These are phyloP conservation scores for Aspergillus jensenii DNA, from an alignment of 2,329 filamentous ascomycete genomes.

Conservation along the genomic window DNA sequence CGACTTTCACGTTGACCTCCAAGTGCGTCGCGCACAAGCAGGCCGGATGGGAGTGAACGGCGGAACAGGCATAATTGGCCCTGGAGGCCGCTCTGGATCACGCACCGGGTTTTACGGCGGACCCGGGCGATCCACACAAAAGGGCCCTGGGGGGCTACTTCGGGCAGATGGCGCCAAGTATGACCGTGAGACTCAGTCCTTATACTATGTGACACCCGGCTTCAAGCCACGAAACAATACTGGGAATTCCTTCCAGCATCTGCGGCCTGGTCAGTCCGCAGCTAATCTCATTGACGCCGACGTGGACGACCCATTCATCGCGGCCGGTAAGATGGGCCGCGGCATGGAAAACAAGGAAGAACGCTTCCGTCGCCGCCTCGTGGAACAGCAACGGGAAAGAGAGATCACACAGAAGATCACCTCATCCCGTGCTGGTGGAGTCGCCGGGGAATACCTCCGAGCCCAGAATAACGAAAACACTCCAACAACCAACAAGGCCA, in stretches of 20 bases:
- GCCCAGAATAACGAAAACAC: constrained; percentile 29
- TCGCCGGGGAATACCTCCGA: constrained; percentile 48
- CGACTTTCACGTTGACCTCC: constrained; percentile 85
- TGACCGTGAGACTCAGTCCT: constrained; percentile 42
- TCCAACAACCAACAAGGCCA: neutral
- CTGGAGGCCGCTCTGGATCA: constrained; percentile 35
- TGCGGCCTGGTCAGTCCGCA: constrained; percentile 32
- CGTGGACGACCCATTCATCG: constrained; percentile 43
- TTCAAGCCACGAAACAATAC: constrained; percentile 20
- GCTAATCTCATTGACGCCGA: constrained; percentile 44
- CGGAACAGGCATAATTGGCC: constrained; percentile 55
- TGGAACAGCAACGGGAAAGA: constrained; percentile 44
- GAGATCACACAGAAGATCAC: constrained; percentile 46
- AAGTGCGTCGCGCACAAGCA: constrained; percentile 68
- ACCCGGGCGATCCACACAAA: constrained; percentile 18
- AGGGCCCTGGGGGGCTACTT: constrained; percentile 23
- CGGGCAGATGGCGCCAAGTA: constrained; percentile 40
- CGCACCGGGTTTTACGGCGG: constrained; percentile 45
- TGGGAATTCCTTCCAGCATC: constrained; percentile 23
- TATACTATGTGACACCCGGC: constrained; percentile 45
- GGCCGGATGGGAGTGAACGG: constrained; percentile 77
- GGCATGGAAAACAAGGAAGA: constrained; percentile 44
- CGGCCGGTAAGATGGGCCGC: constrained; percentile 39
- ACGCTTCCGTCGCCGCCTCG: constrained; percentile 42
- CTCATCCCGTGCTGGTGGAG: constrained; percentile 27